Conservation (phyloP, 1,284 basidiomycete species). For the Albatrellus sp. region DNA sequence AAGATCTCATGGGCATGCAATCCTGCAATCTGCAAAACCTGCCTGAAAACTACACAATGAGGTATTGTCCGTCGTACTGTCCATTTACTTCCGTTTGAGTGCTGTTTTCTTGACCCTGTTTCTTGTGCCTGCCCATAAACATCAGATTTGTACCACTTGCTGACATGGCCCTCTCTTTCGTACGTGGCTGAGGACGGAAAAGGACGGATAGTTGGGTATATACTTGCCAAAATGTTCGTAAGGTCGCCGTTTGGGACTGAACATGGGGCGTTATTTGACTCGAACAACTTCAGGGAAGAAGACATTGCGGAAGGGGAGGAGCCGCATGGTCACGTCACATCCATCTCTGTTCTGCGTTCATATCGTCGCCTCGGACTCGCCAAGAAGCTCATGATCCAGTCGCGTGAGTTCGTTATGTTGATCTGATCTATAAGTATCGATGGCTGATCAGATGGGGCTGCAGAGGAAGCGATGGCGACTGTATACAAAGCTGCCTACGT, state of each 20-base stretch:
- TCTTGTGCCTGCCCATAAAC: not conserved
- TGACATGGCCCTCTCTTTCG: slow-evolving; percentile 91
- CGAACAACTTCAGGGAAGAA: slow-evolving; percentile 47
- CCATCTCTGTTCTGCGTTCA: slow-evolving; percentile 78
- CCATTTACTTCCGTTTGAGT: not conserved
- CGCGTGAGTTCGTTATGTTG: slow-evolving; percentile 39
- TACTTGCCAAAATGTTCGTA: slow-evolving; percentile 83
- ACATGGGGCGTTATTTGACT: not conserved
- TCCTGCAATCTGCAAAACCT: slow-evolving; percentile 82
- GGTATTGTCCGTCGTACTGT: slow-evolving; percentile 58
- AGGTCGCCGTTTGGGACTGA: slow-evolving; percentile 2
- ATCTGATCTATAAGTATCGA: not conserved
- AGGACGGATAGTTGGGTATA: slow-evolving; percentile 89
- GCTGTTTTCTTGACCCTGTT: not conserved
- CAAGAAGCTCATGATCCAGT: slow-evolving; percentile 79
- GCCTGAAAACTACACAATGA: slow-evolving; percentile 80
- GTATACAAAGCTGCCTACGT: slow-evolving; percentile 70
- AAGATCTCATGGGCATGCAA: slow-evolving; percentile 82
- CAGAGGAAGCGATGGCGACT: slow-evolving; percentile 81
- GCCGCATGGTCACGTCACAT: slow-evolving; percentile 82
- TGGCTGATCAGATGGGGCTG: not conserved
- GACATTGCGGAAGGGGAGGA: slow-evolving; percentile 45
- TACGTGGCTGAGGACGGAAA: slow-evolving; percentile 89
- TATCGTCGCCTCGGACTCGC: slow-evolving; percentile 81
- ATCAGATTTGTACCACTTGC: slow-evolving; percentile 76